phyloP scores from a whole-genome alignment of 2,329 filamentous ascomycete genomes.

The Juglanconis sp. region DNA sequence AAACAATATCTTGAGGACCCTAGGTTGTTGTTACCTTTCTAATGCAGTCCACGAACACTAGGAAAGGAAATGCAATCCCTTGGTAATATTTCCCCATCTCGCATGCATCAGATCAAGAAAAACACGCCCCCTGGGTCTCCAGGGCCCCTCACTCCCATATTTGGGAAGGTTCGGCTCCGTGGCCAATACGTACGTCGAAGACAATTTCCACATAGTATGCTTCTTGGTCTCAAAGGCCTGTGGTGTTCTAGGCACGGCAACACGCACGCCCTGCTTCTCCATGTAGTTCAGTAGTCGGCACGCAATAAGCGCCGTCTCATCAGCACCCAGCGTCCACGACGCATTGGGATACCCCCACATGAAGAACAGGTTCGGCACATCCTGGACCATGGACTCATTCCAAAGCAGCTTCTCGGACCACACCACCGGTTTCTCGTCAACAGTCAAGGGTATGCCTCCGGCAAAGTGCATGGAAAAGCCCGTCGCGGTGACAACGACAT shows the following conservation, averaged over 20 bases:
- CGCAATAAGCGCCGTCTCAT: conserved; percentile 48
- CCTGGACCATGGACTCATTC: conserved; percentile 60
- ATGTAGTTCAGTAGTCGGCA: conserved; percentile 50
- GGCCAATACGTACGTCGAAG: background rate
- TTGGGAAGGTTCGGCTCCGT: background rate
- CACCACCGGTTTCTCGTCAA: conserved; percentile 43
- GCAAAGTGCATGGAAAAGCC: conserved; percentile 56
- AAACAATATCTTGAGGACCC: too few species aligned
- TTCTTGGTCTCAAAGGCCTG: background rate
- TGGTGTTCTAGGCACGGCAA: conserved; percentile 1
- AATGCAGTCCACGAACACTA: too few species aligned
- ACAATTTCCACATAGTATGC: background rate
- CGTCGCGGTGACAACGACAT: conserved; percentile 64
- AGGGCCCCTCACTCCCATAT: conserved; percentile 4
- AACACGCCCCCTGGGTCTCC: background rate
- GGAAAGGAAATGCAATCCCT: background rate
- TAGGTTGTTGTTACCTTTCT: too few species aligned
- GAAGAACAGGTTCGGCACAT: conserved; percentile 58
- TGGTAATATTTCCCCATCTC: conserved; percentile 3
- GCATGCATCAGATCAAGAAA: conserved; percentile 3
- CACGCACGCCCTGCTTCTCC: conserved; percentile 32
- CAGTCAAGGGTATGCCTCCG: conserved; percentile 45
- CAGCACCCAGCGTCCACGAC: conserved; percentile 61
- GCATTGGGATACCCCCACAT: conserved; percentile 59
- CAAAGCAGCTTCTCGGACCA: conserved; percentile 33